Base-by-base conservation (phyloP, 306 rosid genomes). In the Gastrolobium bilobum region DNA sequence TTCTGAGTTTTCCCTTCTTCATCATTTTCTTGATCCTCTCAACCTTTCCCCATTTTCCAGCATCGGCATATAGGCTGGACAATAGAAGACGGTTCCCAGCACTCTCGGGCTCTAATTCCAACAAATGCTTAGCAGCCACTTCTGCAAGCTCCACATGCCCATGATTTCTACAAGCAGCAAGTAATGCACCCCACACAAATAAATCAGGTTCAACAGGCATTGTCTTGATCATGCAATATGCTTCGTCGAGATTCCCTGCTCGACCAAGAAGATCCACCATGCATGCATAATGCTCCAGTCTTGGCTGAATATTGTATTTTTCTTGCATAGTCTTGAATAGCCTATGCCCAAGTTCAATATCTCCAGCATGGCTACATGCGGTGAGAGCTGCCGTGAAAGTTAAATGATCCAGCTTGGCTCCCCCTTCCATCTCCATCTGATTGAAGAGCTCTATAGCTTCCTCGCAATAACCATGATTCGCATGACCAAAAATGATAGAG, bases 131-230 rank as follows among this genome's bases (percentile, higher is more conserved):
- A 7, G 93, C 81, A 30, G 98, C 98, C 62, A 83, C 77, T 80
- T 94, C 94, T 14, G 97, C 97, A 4, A 94, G 91, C 76, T 89
- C 91, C 48, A 78, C 69, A 62, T 83, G 81, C 81, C 97, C 92
- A 79, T 94, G 89, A 59, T 86, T 92, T 72, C 90, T 86, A 80
- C 97, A 89, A 11, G 94, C 96, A 44, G 97, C 97, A 53, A 92
- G 73, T 13, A 94, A 75, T 65, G 98, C 94, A 78, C 98, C 98
- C 98, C 98, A 94, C 7, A 92, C 97, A 77, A 88, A 94, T 72
- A 92, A 73, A 86, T 94, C 98, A 3, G 98, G 89, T 75, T 92
- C 65, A 61, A 87, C 70, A 2, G 93, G 98, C 98, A 92, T 90
- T 13, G 85, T 64, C 84, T 83, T 85, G 26, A 92, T 89, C 86